A percentile compares a stretch with the other conserved stretches of the same genome.
Conservation (phyloP, 768 basidiomycete species). For the Heimioporus sp. region DNA sequence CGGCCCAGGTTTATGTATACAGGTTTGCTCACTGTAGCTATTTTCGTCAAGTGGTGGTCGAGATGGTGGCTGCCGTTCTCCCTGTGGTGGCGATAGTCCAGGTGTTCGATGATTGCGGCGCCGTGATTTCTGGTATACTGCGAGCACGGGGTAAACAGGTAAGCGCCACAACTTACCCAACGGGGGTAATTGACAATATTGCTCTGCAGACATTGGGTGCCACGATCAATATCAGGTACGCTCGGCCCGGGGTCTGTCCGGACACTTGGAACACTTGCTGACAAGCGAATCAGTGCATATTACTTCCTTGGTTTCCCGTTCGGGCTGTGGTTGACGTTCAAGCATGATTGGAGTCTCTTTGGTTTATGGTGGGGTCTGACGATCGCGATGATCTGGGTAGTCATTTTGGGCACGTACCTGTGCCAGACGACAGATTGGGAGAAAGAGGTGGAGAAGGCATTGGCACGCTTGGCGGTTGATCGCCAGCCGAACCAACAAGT, state of each 20-base stretch:
- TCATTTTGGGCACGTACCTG: conserved; percentile 31
- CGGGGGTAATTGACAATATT: background rate
- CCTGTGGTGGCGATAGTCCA: conserved; percentile 78
- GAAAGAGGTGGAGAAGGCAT: conserved; percentile 62
- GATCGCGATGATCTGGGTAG: conserved; percentile 31
- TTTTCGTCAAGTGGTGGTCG: conserved; percentile 18
- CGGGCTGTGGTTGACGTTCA: conserved; percentile 77
- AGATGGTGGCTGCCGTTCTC: conserved; percentile 57
- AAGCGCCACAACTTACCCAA: background rate
- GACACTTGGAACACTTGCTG: background rate
- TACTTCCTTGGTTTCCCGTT: conserved; percentile 82
- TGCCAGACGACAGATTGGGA: conserved; percentile 67
- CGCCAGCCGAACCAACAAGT: conserved; percentile 14
- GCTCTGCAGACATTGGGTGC: conserved; percentile 65
- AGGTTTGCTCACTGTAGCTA: background rate
- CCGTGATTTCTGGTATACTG: conserved; percentile 75
- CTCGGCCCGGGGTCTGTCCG: background rate
- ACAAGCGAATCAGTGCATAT: conserved; percentile 50
- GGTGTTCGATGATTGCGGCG: conserved; percentile 74
- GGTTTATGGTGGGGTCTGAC: conserved; percentile 91
- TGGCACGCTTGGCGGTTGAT: conserved; percentile 49
- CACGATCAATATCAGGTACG: conserved; percentile 69
- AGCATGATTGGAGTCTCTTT: conserved; percentile 52
- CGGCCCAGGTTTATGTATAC: background rate
- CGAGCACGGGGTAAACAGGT: conserved; percentile 81